Evolutionary conservation across 495 filamentous ascomycete genomes (phyloP), one percentile per base, ranked within the genome.

Genomic region (Saxophila tyrrhenica): DNA sequence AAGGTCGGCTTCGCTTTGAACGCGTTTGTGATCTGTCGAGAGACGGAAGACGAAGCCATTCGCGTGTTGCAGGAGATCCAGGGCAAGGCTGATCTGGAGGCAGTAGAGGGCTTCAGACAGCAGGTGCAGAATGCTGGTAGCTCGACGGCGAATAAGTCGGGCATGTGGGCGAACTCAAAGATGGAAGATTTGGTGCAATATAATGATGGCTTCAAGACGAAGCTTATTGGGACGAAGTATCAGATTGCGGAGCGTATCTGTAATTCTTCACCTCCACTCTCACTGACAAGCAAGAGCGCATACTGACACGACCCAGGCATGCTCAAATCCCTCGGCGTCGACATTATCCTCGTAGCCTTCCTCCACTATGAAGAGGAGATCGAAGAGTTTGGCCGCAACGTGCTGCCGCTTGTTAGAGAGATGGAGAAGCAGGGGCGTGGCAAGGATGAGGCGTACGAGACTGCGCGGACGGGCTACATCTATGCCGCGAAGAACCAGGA

Each of bases 181-280:
- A 69, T 75, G 48, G 69, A 76, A 35, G 72, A 76, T 52, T 62
- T 75, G 16, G 69, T 75, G 19, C 72, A 75, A 59, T 76, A 75
- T 55, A 76, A 75, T 53, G 72, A 75, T 53, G 72, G 73, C 23
- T 76, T 76, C 69, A 74, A 73, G 61, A 74, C 72, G 16, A 73
- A 73, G 59, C 58, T 75, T n/a, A 72, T 74, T 35, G 72, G 73
- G 3, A 76, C 72, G 25, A 68, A 69, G 57, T 65, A 72, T 56
- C 73, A 75, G 54, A 70, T 75, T 48, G 72, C 68, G 15, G 73
- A 75, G 54, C 60, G 73, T 1, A 74, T 74, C 17, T 23, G 29
- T 35, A 35, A n/a, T n/a, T 35, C 7, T 35, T 16, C 2, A 35
- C 13, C 29, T 35, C 29, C 29, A 7, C 13, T 35, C 29, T 35